Evolutionary conservation across 768 basidiomycete genomes (phyloP).

Genomic region (Lactarius sanguifluus): DNA sequence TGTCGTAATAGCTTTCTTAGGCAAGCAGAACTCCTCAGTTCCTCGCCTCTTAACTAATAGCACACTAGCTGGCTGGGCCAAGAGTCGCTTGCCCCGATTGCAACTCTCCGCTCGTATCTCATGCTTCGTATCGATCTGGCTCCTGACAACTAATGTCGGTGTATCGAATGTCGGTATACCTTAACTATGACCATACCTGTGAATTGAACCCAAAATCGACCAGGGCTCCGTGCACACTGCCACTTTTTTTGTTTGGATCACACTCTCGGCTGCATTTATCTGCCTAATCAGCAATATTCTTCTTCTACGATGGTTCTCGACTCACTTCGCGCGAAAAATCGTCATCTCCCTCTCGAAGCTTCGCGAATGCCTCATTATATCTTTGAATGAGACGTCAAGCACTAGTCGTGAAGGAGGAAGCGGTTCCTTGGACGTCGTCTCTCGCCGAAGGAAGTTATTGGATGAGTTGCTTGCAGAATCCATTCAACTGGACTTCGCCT

Average conservation of each 20-base stretch:
- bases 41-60: constrained; percentile 10
- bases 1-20: constrained; percentile 40
- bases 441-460: constrained; percentile 29
- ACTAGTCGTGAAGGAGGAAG: constrained; percentile 25
- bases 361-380: constrained; percentile 37
- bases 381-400: constrained; percentile 35
- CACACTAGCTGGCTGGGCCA: constrained; percentile 39
- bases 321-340: constrained; percentile 44
- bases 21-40: constrained; percentile 29
- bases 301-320: constrained; percentile 44
- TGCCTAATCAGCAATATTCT: constrained; percentile 41
- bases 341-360: constrained; percentile 39
- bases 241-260: constrained; percentile 44
- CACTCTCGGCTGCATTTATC: constrained; percentile 40
- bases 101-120: constrained; percentile 46
- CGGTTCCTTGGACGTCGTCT: constrained; percentile 24
- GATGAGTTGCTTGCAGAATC: constrained; percentile 39
- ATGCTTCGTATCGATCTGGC: constrained; percentile 49
- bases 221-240: constrained; percentile 33
- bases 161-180: constrained; percentile 34
- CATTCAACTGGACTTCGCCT: constrained; percentile 42
- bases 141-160: constrained; percentile 43
- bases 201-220: constrained; percentile 23
- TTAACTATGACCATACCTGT: not conserved
- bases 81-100: constrained; percentile 48